A percentile compares a stretch with the other conserved stretches of the same genome.
phyloP scores from a whole-genome alignment of 2,329 filamentous ascomycete genomes.

The Trichoderma atrobrunneum region DNA sequence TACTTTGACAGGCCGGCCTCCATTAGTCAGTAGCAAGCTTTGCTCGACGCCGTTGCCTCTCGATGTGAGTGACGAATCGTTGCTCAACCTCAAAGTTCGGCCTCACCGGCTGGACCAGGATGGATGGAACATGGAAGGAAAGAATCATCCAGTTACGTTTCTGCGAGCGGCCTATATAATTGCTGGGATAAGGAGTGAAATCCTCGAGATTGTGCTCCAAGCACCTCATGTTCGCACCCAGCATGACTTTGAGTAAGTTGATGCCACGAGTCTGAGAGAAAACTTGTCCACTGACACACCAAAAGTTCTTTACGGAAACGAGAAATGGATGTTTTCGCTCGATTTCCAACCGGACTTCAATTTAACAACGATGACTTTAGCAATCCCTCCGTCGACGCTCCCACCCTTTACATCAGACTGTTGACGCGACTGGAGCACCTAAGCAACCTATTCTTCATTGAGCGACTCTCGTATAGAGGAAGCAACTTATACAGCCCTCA shows the following conservation, averaged over 20 bases:
- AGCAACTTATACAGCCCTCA: slow-evolving; percentile 37
- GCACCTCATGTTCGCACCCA: neutral
- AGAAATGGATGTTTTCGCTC: neutral
- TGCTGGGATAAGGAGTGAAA: slow-evolving; percentile 7
- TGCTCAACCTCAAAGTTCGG: neutral
- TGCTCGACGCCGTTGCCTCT: slow-evolving; percentile 16
- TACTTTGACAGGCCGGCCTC: slow-evolving; percentile 16
- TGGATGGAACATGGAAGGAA: slow-evolving; percentile 16
- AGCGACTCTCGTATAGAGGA: slow-evolving; percentile 51
- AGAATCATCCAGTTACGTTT: slow-evolving; percentile 3
- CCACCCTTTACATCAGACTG: slow-evolving; percentile 41
- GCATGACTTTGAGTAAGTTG: slow-evolving; percentile 5
- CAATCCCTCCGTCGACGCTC: slow-evolving; percentile 41
- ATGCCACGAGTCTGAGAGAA: neutral
- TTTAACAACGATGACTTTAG: slow-evolving; percentile 39
- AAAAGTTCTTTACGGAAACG: neutral
- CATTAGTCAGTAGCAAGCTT: slow-evolving; percentile 6
- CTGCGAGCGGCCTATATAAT: slow-evolving; percentile 6
- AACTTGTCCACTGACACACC: neutral
- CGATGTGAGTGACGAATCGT: slow-evolving; percentile 6
- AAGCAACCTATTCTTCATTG: slow-evolving; percentile 56
- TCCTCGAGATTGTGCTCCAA: slow-evolving; percentile 15
- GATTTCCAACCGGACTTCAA: slow-evolving; percentile 9
- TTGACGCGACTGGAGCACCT: slow-evolving; percentile 48
- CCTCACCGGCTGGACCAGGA: slow-evolving; percentile 7